Conservation (phyloP, 345 rosid genomes). For the Sonneratia alba region DNA sequence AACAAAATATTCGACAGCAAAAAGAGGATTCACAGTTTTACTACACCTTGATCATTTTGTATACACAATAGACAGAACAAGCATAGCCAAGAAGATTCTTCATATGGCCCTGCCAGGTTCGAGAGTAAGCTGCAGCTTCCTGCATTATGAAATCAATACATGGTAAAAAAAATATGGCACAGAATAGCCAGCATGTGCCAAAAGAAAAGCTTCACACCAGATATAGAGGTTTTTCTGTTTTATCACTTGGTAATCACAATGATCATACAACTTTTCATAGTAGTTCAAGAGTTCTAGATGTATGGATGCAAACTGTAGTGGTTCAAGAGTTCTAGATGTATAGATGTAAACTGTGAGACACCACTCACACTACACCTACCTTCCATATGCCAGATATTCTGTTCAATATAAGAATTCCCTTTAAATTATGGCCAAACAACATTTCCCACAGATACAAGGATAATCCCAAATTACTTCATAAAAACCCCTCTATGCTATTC, state of each 20-base stretch:
- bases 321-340: not conserved
- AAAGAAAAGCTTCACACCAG: not conserved
- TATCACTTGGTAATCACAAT: not conserved
- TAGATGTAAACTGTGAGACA: not conserved
- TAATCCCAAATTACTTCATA: not conserved
- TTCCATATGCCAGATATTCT: not conserved
- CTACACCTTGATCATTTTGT: slow-evolving; percentile 92
- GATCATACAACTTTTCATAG: not conserved
- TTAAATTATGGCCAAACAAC: not conserved
- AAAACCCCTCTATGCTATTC: not conserved
- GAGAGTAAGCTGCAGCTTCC: slow-evolving; percentile 95
- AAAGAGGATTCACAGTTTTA: not conserved
- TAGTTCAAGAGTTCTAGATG: not conserved
- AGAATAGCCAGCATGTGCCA: not conserved
- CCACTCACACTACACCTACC: not conserved
- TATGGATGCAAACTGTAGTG: not conserved
- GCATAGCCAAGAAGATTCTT: slow-evolving; percentile 97
- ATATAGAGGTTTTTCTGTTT: not conserved
- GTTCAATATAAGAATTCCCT: not conserved
- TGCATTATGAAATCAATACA: slow-evolving; percentile 16
- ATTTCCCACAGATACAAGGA: not conserved
- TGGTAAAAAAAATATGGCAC: not conserved
- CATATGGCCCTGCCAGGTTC: slow-evolving; percentile 96
- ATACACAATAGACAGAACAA: slow-evolving; percentile 83
- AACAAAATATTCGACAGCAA: not conserved